These are phyloP conservation scores for Xylariaceae sp. DNA, from an alignment of 2,329 filamentous ascomycete genomes.

Conservation along the genomic window DNA sequence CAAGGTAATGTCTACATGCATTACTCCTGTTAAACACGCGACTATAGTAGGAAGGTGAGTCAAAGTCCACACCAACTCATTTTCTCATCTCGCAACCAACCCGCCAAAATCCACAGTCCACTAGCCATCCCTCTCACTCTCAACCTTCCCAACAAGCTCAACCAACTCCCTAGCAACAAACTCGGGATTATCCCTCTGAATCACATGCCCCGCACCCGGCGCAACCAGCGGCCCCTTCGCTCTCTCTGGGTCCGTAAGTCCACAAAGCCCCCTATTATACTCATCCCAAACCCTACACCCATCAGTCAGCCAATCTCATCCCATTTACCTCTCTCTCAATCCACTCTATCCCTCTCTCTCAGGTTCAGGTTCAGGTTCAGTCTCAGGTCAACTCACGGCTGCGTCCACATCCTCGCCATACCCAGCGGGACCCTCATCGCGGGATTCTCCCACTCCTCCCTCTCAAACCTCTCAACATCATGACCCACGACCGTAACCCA, in stretches of 20 bases:
- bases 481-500: constrained; percentile 30
- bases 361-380: too few species aligned
- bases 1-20: too few species aligned
- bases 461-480: constrained; percentile 28
- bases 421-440: constrained; percentile 29
- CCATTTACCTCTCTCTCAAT: too few species aligned
- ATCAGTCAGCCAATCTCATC: too few species aligned
- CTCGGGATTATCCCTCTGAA: constrained; percentile 28
- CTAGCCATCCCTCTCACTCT: too few species aligned
- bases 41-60: too few species aligned
- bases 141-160: constrained; percentile 19
- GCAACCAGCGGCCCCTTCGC: constrained; percentile 27
- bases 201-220: constrained; percentile 30
- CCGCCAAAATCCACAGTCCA: too few species aligned
- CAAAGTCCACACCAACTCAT: too few species aligned
- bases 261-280: constrained; percentile 30
- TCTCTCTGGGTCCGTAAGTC: constrained; percentile 24
- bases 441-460: constrained; percentile 27
- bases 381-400: constrained; percentile 23
- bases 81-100: too few species aligned
- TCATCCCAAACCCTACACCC: constrained; percentile 27
- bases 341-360: too few species aligned
- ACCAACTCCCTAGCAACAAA: constrained; percentile 24
- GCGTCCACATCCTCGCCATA: constrained; percentile 28
- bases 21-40: too few species aligned